phyloP scores from a whole-genome alignment of 2,329 filamentous ascomycete genomes.

The Hypomyces perniciosus region DNA sequence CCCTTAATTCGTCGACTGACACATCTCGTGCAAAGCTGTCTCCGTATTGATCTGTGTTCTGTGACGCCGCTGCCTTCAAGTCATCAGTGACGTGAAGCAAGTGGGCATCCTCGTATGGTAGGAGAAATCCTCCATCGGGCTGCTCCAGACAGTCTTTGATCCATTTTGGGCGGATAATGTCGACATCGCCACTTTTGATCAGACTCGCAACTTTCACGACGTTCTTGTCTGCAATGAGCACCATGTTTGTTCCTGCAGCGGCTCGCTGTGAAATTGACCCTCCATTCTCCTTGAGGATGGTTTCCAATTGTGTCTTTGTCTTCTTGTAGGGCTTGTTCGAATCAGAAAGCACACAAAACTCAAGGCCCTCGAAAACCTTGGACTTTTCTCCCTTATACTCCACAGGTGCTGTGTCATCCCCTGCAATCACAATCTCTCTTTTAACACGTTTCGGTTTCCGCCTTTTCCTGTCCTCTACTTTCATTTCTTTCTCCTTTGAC shows the following conservation, averaged over 20 bases:
- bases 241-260: slow-evolving; percentile 52
- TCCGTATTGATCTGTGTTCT: slow-evolving; percentile 67
- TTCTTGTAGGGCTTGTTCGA: slow-evolving; percentile 63
- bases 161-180: slow-evolving; percentile 77
- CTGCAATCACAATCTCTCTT: slow-evolving; percentile 64
- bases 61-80: slow-evolving; percentile 46
- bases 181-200: slow-evolving; percentile 62
- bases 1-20: slow-evolving; percentile 54
- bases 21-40: slow-evolving; percentile 79
- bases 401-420: slow-evolving; percentile 46
- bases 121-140: slow-evolving; percentile 52
- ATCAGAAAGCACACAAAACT: slow-evolving; percentile 81
- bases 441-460: slow-evolving; percentile 55
- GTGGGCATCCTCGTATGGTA: slow-evolving; percentile 58
- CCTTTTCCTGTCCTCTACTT: slow-evolving; percentile 62
- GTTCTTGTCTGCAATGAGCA: slow-evolving; percentile 74
- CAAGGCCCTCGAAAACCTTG: slow-evolving; percentile 66
- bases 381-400: slow-evolving; percentile 52
- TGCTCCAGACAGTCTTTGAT: slow-evolving; percentile 71
- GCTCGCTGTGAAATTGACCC: slow-evolving; percentile 73
- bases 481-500: slow-evolving; percentile 67
- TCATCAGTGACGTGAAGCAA: slow-evolving; percentile 63
- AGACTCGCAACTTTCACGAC: slow-evolving; percentile 78
- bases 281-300: slow-evolving; percentile 75
- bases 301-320: slow-evolving; percentile 72